A percentile compares a stretch with the other conserved stretches of the same genome.
Evolutionary conservation across 768 basidiomycete genomes (phyloP).

Genomic region (Pilatotrama ljubarskyi): DNA sequence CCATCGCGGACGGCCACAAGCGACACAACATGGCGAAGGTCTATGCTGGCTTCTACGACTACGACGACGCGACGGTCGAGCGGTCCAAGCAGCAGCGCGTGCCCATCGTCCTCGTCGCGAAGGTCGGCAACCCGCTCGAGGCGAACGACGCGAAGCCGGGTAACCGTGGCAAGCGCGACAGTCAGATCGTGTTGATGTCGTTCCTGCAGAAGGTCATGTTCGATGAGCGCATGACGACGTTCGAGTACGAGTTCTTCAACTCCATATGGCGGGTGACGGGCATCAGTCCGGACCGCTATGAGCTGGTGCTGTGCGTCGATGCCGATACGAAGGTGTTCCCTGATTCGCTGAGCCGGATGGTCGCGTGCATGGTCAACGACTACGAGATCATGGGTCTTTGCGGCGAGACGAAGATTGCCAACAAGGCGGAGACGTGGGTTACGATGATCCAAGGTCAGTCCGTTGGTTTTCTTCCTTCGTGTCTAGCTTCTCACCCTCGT

Average conservation of each 20-base stretch:
- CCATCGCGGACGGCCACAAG: slow-evolving; percentile 99
- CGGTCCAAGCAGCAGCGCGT: slow-evolving; percentile 93
- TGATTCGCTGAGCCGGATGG: slow-evolving; percentile 95
- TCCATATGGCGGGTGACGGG: slow-evolving; percentile 95
- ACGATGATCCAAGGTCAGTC: slow-evolving; percentile 98
- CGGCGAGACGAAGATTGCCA: slow-evolving; percentile 99
- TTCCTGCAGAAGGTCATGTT: slow-evolving; percentile 99
- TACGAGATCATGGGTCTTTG: slow-evolving; percentile 99
- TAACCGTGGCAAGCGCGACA: slow-evolving; percentile 98
- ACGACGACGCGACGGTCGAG: slow-evolving; percentile 89
- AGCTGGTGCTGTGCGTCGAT: slow-evolving; percentile 93
- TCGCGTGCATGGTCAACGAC: slow-evolving; percentile 94
- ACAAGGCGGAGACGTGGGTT: slow-evolving; percentile 97
- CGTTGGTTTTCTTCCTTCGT: not conserved
- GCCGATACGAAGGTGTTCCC: slow-evolving; percentile 99
- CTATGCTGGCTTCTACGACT: slow-evolving; percentile 95
- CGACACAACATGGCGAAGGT: slow-evolving; percentile 99
- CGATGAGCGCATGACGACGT: slow-evolving; percentile 99
- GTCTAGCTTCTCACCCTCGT: not conserved
- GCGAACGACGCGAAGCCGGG: slow-evolving; percentile 90
- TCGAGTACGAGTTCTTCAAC: slow-evolving; percentile 99
- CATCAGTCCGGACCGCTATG: slow-evolving; percentile 93
- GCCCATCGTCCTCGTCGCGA: slow-evolving; percentile 94
- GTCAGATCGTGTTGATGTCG: slow-evolving; percentile 95
- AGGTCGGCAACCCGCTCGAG: slow-evolving; percentile 92